phyloP scores from a whole-genome alignment of 2,329 filamentous ascomycete genomes.

The Elsinoe australis region DNA sequence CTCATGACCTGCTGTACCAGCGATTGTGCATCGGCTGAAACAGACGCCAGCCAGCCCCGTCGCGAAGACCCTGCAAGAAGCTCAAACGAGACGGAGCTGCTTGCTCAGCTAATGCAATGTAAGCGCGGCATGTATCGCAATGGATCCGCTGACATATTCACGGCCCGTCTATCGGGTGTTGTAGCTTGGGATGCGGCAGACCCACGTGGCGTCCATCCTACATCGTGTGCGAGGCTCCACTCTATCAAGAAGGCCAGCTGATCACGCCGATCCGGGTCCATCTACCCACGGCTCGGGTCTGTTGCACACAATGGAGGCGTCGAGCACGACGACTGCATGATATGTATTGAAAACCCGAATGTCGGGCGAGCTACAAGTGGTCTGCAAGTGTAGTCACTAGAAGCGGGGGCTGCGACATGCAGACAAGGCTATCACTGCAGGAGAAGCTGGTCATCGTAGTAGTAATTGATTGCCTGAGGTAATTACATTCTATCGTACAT shows the following conservation, averaged over 20 bases:
- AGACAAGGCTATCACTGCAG: too few relatives aligned
- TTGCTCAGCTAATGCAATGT: too few relatives aligned
- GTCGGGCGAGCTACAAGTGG: too few relatives aligned
- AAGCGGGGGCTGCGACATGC: too few relatives aligned
- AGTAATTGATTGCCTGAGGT: too few relatives aligned
- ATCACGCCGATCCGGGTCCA: constrained; percentile 9
- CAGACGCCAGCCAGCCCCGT: not conserved
- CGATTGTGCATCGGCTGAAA: constrained; percentile 5
- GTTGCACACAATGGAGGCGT: not conserved
- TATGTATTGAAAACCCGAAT: not conserved
- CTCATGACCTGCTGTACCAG: constrained; percentile 10
- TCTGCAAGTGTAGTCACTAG: too few relatives aligned
- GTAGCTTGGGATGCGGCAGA: constrained; percentile 4
- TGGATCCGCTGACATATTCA: not conserved
- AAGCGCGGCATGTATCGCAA: not conserved
- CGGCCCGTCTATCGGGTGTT: not conserved
- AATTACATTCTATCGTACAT: too few relatives aligned
- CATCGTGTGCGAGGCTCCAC: constrained; percentile 3
- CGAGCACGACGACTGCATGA: not conserved
- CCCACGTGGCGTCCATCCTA: constrained; percentile 7
- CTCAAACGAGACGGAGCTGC: not conserved
- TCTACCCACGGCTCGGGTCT: constrained; percentile 9
- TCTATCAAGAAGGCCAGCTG: not conserved
- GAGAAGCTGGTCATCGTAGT: too few relatives aligned
- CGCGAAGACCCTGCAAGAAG: not conserved